These are phyloP conservation scores for Claviceps cyperi DNA, from an alignment of 2,329 filamentous ascomycete genomes.

Conservation along the genomic window DNA sequence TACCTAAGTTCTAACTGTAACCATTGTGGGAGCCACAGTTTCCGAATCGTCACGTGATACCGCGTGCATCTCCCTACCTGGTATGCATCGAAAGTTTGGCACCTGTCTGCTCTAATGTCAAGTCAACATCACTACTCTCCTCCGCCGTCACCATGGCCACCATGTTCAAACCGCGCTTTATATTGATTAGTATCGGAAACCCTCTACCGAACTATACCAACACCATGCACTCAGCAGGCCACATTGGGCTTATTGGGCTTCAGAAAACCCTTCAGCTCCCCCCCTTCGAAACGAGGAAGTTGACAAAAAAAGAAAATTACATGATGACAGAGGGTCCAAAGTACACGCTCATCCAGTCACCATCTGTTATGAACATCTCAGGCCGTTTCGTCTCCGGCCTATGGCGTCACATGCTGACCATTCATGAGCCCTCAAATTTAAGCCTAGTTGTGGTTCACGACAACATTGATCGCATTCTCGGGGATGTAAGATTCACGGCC, in stretches of 20 bases:
- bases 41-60: conserved; percentile 15
- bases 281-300: conserved; percentile 29
- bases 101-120: neutral
- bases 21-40: conserved; percentile 2
- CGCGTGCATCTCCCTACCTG: conserved; percentile 8
- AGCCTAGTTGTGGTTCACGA: conserved; percentile 73
- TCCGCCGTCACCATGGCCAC: conserved; percentile 2
- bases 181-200: conserved; percentile 82
- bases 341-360: conserved; percentile 59
- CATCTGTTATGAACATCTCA: conserved; percentile 71
- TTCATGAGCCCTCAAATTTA: conserved; percentile 18
- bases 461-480: conserved; percentile 63
- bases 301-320: conserved; percentile 35
- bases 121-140: neutral
- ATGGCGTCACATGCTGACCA: conserved; percentile 42
- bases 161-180: conserved; percentile 38
- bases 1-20: too few relatives aligned
- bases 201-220: conserved; percentile 52
- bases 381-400: conserved; percentile 55
- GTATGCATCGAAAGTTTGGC: neutral
- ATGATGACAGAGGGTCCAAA: conserved; percentile 32
- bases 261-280: conserved; percentile 31
- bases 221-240: conserved; percentile 78
- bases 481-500: conserved; percentile 48
- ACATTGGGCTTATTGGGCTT: conserved; percentile 55